These are phyloP conservation scores for Diaporthe sp. DNA, from an alignment of 2,329 filamentous ascomycete genomes.

Conservation along the genomic window DNA sequence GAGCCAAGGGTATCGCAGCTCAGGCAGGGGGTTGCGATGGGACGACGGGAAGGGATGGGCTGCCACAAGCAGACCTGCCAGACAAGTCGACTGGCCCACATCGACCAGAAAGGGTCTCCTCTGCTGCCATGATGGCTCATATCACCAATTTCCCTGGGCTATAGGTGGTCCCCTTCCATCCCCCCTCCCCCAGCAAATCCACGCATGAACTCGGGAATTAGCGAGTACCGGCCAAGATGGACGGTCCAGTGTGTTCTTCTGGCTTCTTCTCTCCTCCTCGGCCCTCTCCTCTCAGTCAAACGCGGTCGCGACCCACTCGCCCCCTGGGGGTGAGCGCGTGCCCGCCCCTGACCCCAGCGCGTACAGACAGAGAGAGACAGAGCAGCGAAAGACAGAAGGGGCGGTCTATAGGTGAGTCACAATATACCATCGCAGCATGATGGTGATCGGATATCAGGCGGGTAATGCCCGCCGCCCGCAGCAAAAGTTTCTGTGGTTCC, in stretches of 20 bases:
- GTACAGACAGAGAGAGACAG: background rate
- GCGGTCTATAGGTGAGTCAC: conserved; percentile 28
- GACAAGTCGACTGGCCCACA: conserved; percentile 13
- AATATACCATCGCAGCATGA: conserved; percentile 29
- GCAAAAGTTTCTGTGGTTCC: background rate
- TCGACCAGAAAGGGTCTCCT: background rate
- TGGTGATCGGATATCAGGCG: conserved; percentile 25
- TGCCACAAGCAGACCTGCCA: background rate
- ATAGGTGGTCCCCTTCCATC: conserved; percentile 2
- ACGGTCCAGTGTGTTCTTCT: conserved; percentile 21
- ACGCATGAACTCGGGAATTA: conserved; percentile 38
- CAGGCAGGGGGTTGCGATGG: background rate
- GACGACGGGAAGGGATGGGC: background rate
- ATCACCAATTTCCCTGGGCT: conserved; percentile 13
- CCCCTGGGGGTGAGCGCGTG: background rate
- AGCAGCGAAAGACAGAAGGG: conserved; percentile 3
- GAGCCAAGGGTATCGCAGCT: conserved; percentile 3
- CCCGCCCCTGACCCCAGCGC: conserved; percentile 35
- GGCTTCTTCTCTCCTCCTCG: background rate
- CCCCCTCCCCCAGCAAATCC: background rate
- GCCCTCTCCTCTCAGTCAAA: background rate
- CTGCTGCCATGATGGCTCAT: conserved; percentile 5
- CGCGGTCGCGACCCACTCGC: conserved; percentile 18
- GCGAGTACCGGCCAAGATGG: conserved; percentile 26
- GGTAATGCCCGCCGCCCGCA: background rate